Conservation (phyloP, 2,329 filamentous ascomycete genomes). For the Ceratocystis variospora region DNA sequence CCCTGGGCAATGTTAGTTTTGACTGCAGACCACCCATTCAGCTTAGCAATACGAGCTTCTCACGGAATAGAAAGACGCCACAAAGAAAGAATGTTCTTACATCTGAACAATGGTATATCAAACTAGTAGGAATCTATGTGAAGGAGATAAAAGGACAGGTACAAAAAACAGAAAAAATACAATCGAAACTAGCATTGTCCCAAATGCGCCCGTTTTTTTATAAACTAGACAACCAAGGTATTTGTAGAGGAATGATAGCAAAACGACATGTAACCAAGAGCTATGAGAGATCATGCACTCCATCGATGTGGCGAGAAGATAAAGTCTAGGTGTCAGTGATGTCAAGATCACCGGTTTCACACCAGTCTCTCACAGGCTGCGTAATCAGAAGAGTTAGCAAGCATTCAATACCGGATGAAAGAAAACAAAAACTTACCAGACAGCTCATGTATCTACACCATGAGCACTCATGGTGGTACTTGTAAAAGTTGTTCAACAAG, state of each 20-base stretch:
- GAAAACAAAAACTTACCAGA: slow-evolving; percentile 50
- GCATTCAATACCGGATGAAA: slow-evolving; percentile 8
- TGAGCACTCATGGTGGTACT: slow-evolving; percentile 55
- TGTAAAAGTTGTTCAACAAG: slow-evolving; percentile 83
- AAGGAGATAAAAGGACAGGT: not conserved
- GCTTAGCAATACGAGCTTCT: no score
- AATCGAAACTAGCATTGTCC: not conserved
- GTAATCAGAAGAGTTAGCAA: slow-evolving; percentile 23
- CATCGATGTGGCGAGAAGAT: not conserved
- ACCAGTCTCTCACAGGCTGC: slow-evolving; percentile 55
- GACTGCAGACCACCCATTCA: no score
- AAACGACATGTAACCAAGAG: slow-evolving; percentile 5
- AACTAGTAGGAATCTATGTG: not conserved
- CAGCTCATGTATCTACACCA: slow-evolving; percentile 98
- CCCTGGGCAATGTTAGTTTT: not conserved
- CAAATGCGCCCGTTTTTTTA: not conserved
- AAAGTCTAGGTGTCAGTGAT: slow-evolving; percentile 16
- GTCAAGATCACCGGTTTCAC: slow-evolving; percentile 34
- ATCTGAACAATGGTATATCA: no score
- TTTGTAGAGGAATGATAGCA: not conserved
- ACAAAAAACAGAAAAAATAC: not conserved
- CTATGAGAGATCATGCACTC: not conserved
- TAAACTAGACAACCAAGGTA: not conserved
- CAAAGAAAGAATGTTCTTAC: no score
- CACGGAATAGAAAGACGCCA: no score